Percentiles rank a stretch among this genome's conserved stretches.
Conservation (phyloP, 2,329 filamentous ascomycete genomes). For the Calycina marina region DNA sequence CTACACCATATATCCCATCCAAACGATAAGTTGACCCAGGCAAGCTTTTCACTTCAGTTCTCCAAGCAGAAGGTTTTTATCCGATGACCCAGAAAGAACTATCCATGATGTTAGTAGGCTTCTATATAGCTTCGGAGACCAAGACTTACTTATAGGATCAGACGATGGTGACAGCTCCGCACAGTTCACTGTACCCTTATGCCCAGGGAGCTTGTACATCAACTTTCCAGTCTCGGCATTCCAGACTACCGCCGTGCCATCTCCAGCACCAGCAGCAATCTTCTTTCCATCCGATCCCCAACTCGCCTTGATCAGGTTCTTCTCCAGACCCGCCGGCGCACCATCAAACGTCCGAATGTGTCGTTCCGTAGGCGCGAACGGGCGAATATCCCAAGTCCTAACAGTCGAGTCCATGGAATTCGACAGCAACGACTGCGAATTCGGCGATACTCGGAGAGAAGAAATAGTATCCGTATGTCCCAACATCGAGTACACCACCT, state of each 20-base stretch:
- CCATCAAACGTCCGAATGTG: conserved; percentile 83
- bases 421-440: conserved; percentile 78
- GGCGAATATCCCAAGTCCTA: conserved; percentile 88
- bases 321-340: conserved; percentile 75
- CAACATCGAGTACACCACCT: conserved; percentile 71
- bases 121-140: neutral
- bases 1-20: too few species aligned
- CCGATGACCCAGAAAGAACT: conserved; percentile 87
- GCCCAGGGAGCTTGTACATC: conserved; percentile 85
- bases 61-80: conserved; percentile 70
- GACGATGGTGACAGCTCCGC: conserved; percentile 76
- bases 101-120: conserved; percentile 12
- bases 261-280: conserved; percentile 78
- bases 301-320: conserved; percentile 79
- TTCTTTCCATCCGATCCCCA: conserved; percentile 80
- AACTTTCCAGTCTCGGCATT: conserved; percentile 78
- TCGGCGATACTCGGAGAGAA: conserved; percentile 79
- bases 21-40: too few species aligned
- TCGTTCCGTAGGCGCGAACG: conserved; percentile 80
- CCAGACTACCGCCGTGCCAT: conserved; percentile 86
- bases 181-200: conserved; percentile 90
- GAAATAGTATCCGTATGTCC: conserved; percentile 90
- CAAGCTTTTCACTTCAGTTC: conserved; percentile 60
- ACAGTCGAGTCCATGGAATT: conserved; percentile 91
- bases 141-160: conserved; percentile 71